Conservation (phyloP, 2,329 filamentous ascomycete genomes). For the Diatrype stigma region DNA sequence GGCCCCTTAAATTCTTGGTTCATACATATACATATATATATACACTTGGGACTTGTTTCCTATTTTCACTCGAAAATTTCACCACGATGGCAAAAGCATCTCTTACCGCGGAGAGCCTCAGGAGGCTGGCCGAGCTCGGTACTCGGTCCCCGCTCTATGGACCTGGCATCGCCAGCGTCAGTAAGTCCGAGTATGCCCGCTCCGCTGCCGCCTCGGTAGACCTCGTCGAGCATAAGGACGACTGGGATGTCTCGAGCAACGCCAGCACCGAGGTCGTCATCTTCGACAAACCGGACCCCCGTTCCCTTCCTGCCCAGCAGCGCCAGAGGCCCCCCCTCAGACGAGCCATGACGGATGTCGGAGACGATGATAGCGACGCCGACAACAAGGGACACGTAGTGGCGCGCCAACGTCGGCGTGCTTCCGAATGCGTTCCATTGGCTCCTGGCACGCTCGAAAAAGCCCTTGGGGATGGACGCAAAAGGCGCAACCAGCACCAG, state of each 20-base stretch:
- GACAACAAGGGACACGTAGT: not conserved
- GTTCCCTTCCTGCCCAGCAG: not conserved
- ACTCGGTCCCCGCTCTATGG: conserved; percentile 11
- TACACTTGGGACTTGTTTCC: not conserved
- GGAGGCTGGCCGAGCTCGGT: conserved; percentile 12
- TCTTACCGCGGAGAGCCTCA: conserved; percentile 6
- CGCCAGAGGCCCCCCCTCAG: not conserved
- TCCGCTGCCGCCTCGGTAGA: not conserved
- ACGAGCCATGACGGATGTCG: not conserved
- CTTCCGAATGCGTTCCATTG: not conserved
- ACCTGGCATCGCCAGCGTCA: conserved; percentile 5
- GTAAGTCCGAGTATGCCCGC: not conserved
- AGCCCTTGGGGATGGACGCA: not conserved
- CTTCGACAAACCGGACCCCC: conserved; percentile 5
- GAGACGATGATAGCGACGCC: not conserved
- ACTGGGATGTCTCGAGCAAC: conserved; percentile 4
- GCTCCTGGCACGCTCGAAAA: not conserved
- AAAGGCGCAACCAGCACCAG: no score
- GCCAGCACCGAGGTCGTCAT: conserved; percentile 6
- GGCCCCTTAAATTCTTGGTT: no score
- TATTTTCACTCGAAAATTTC: not conserved
- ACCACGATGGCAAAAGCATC: not conserved
- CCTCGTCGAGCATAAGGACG: not conserved
- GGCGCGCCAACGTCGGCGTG: not conserved
- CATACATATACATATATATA: no score